A percentile compares a stretch with the other conserved stretches of the same genome.
Evolutionary conservation across 441 rosid species (phyloP).

Genomic region (Cnidoscolus chayamansa): DNA sequence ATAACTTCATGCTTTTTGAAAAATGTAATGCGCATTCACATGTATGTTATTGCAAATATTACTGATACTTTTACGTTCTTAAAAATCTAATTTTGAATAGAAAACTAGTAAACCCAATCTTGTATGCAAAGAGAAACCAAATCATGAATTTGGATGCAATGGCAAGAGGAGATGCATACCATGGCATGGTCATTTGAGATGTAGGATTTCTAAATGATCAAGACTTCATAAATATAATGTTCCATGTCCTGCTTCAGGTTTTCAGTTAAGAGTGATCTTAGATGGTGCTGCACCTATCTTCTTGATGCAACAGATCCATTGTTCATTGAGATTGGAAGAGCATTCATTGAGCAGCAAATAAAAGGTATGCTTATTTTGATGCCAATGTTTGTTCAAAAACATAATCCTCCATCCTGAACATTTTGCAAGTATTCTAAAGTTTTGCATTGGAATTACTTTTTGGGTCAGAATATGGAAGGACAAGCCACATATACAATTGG

Average conservation of each 20-base stretch:
- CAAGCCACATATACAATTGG: slow-evolving; percentile 71
- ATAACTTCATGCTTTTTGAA: slow-evolving; percentile 14
- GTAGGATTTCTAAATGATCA: slow-evolving; percentile 6
- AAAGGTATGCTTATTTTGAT: slow-evolving; percentile 37
- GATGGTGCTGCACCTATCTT: slow-evolving; percentile 77
- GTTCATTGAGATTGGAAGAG: slow-evolving; percentile 64
- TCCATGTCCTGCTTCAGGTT: slow-evolving; percentile 42
- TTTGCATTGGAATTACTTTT: slow-evolving; percentile 19
- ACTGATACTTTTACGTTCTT: neutral
- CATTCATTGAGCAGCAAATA: slow-evolving; percentile 57
- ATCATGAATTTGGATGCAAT: slow-evolving; percentile 11
- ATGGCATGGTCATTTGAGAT: neutral
- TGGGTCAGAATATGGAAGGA: slow-evolving; percentile 63
- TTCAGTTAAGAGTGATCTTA: slow-evolving; percentile 50
- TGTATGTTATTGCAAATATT: slow-evolving; percentile 4
- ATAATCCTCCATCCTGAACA: slow-evolving; percentile 15
- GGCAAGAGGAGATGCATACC: neutral
- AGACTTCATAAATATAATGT: slow-evolving; percentile 9
- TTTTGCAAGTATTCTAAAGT: slow-evolving; percentile 9
- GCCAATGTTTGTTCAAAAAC: slow-evolving; percentile 1
- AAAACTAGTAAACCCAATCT: neutral
- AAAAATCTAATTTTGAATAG: slow-evolving; percentile 1
- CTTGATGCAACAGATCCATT: slow-evolving; percentile 78
- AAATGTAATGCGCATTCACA: neutral
- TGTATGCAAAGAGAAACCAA: slow-evolving; percentile 5